Percentiles rank a stretch among this genome's conserved stretches.
Conservation (phyloP, 2,329 filamentous ascomycete genomes). For the Colletotrichum echinochloae region DNA sequence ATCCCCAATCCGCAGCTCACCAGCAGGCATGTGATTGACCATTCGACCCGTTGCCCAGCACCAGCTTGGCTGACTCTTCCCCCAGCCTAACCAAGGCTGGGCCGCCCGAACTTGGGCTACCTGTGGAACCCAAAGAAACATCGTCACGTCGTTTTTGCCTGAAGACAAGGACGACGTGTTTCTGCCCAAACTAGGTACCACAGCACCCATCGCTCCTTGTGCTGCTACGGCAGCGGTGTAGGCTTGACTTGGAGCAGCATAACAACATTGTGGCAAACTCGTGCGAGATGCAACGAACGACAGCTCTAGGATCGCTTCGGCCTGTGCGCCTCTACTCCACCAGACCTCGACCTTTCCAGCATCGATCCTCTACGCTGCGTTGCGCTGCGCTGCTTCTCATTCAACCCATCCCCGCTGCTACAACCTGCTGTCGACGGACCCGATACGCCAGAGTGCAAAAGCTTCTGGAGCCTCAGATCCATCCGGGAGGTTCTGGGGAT, state of each 20-base stretch:
- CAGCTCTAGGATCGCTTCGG: conserved; percentile 1
- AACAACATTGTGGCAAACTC: not conserved
- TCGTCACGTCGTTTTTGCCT: not conserved
- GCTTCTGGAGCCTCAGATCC: not conserved
- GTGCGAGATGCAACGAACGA: not conserved
- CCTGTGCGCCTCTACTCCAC: not conserved
- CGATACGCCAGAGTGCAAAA: not conserved
- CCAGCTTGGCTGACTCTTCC: conserved; percentile 7
- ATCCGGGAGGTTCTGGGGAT: not conserved
- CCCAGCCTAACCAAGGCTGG: conserved; percentile 6
- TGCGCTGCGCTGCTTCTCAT: too few species aligned
- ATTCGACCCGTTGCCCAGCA: not conserved
- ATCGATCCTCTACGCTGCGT: not conserved
- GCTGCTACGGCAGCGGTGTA: conserved; percentile 8
- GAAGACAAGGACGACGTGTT: conserved; percentile 4
- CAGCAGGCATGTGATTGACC: conserved; percentile 31
- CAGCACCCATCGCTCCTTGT: not conserved
- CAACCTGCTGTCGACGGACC: not conserved
- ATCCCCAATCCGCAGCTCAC: not conserved
- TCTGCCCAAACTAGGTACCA: not conserved
- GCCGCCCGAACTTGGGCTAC: not conserved
- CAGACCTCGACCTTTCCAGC: not conserved
- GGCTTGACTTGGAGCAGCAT: not conserved
- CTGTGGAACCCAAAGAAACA: conserved; percentile 19
- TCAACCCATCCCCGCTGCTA: not conserved